phyloP scores from a whole-genome alignment of 2,329 filamentous ascomycete genomes.

The Penicillium capsulatum region DNA sequence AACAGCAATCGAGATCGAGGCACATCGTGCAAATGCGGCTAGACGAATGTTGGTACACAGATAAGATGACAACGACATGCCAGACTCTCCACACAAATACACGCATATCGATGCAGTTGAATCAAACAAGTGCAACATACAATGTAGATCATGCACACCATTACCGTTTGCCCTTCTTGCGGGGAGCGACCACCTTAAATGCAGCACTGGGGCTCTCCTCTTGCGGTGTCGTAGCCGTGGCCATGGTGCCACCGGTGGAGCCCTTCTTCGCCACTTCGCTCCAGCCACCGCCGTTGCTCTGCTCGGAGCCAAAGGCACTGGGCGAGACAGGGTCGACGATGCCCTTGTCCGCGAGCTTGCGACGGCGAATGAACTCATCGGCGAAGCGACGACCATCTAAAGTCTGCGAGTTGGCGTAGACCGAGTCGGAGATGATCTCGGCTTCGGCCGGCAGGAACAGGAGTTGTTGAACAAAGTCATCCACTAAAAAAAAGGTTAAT shows the following conservation, averaged over 20 bases:
- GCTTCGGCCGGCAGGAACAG: slow-evolving; percentile 70
- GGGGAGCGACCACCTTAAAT: slow-evolving; percentile 86
- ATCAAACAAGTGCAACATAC: not conserved
- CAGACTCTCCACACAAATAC: not conserved
- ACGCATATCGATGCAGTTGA: not conserved
- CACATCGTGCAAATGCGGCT: not conserved
- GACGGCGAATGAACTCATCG: slow-evolving; percentile 88
- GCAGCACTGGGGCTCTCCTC: slow-evolving; percentile 50
- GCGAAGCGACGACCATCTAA: slow-evolving; percentile 92
- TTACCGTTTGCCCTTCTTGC: slow-evolving; percentile 84
- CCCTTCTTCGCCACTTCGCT: slow-evolving; percentile 97
- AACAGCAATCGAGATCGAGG: no score
- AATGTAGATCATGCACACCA: slow-evolving; percentile 5
- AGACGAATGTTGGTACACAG: not conserved
- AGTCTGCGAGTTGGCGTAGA: slow-evolving; percentile 80
- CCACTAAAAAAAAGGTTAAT: slow-evolving; percentile 54
- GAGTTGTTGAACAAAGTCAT: slow-evolving; percentile 74
- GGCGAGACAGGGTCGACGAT: slow-evolving; percentile 63
- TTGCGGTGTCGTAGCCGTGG: slow-evolving; percentile 40
- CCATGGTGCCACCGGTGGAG: slow-evolving; percentile 29
- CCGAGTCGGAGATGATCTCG: slow-evolving; percentile 80
- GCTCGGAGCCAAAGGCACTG: slow-evolving; percentile 48
- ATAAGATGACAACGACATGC: not conserved
- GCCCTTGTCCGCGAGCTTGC: slow-evolving; percentile 89
- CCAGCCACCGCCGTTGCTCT: slow-evolving; percentile 68